phyloP scores from a whole-genome alignment of 208 protist species.

The Leishmania gerbilli region DNA sequence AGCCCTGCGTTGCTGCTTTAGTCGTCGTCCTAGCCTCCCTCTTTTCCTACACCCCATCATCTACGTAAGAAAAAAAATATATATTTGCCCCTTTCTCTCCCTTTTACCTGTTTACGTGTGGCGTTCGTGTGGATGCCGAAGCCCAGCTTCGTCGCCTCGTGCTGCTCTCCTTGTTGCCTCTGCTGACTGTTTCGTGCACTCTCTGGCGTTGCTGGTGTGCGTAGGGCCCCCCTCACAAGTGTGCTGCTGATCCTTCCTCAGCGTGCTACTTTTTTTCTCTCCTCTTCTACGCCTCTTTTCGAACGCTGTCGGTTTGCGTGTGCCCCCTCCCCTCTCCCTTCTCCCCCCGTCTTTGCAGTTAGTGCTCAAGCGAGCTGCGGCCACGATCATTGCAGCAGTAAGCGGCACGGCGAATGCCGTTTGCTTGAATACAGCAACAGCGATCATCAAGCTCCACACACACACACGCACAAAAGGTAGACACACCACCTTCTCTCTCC shows the following conservation, averaged over 20 bases:
- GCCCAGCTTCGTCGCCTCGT: neutral
- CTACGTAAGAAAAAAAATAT: too few relatives aligned
- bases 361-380: neutral
- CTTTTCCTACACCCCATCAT: neutral
- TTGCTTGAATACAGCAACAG: neutral
- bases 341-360: neutral
- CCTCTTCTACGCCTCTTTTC: neutral
- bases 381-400: neutral
- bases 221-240: neutral
- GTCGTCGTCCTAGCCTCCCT: neutral
- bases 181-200: neutral
- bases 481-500: neutral
- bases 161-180: neutral
- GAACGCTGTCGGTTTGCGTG: neutral
- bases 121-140: neutral
- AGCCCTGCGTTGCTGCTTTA: neutral
- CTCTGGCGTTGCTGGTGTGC: neutral
- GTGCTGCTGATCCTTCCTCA: neutral
- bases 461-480: neutral
- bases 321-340: too few relatives aligned
- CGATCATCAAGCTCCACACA: neutral
- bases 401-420: neutral
- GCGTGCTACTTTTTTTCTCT: neutral
- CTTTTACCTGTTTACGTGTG: neutral
- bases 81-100: neutral